A percentile compares a stretch with the other conserved stretches of the same genome.
Conservation (phyloP, 768 basidiomycete species). For the Amanita jacksonii region DNA sequence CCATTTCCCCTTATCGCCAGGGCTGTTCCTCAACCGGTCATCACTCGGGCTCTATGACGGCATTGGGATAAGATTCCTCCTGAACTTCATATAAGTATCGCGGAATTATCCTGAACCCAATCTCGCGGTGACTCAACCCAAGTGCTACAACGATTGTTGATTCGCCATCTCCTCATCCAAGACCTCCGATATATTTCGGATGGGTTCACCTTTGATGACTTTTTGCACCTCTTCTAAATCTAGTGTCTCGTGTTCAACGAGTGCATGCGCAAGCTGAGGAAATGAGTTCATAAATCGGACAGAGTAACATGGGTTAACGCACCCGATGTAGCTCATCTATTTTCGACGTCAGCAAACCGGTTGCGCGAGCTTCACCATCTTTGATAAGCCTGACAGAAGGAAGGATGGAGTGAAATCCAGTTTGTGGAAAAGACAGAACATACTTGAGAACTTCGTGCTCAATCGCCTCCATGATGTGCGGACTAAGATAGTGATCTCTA, state of each 20-base stretch:
- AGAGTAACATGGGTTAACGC: slow-evolving; percentile 9
- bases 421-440: slow-evolving; percentile 21
- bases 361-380: slow-evolving; percentile 59
- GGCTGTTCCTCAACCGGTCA: no score
- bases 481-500: slow-evolving; percentile 59
- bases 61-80: no score
- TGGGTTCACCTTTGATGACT: slow-evolving; percentile 77
- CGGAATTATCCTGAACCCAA: no score
- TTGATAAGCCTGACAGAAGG: slow-evolving; percentile 49
- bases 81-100: not conserved
- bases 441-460: slow-evolving; percentile 81
- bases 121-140: not conserved
- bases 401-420: slow-evolving; percentile 20
- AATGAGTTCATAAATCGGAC: slow-evolving; percentile 7
- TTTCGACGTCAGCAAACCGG: slow-evolving; percentile 50
- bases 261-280: slow-evolving; percentile 72
- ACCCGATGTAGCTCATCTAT: slow-evolving; percentile 72
- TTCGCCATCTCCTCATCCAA: slow-evolving; percentile 46
- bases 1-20: no score
- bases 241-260: slow-evolving; percentile 94
- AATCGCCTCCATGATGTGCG: slow-evolving; percentile 72
- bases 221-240: slow-evolving; percentile 76
- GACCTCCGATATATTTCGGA: slow-evolving; percentile 60
- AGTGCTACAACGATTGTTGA: slow-evolving; percentile 6
- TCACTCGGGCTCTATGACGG: no score